Conservation (phyloP, 2,329 filamentous ascomycete species). For the Aspergillus texensis region DNA sequence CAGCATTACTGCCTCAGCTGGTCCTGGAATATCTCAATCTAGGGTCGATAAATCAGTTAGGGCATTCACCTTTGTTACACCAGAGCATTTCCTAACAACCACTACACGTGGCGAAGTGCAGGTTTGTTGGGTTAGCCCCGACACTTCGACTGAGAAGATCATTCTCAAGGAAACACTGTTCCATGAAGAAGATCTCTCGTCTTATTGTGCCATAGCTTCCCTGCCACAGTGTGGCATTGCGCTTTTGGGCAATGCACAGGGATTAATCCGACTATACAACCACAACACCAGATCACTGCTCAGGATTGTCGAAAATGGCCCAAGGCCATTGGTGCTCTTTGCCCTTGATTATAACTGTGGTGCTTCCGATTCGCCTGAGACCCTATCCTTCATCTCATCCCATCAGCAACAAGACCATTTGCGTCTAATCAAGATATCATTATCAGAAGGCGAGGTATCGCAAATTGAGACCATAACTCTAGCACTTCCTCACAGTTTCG, state of each 20-base stretch:
- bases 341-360: slow-evolving; percentile 24
- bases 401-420: slow-evolving; percentile 30
- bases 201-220: slow-evolving; percentile 34
- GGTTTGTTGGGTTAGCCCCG: slow-evolving; percentile 30
- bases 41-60: slow-evolving; percentile 24
- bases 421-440: slow-evolving; percentile 31
- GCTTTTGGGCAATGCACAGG: slow-evolving; percentile 37
- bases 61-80: slow-evolving; percentile 38
- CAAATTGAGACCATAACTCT: slow-evolving; percentile 44
- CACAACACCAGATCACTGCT: slow-evolving; percentile 33
- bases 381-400: slow-evolving; percentile 30
- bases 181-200: slow-evolving; percentile 32
- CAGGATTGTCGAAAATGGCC: slow-evolving; percentile 27
- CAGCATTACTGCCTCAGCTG: slow-evolving; percentile 12
- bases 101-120: slow-evolving; percentile 35
- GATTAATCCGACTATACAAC: slow-evolving; percentile 38
- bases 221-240: slow-evolving; percentile 34
- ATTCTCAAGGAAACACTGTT: slow-evolving; percentile 30
- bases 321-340: slow-evolving; percentile 33
- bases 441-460: slow-evolving; percentile 15
- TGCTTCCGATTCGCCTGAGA: slow-evolving; percentile 6
- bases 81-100: slow-evolving; percentile 36
- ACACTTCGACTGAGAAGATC: slow-evolving; percentile 7
- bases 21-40: slow-evolving; percentile 14
- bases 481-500: slow-evolving; percentile 48